Base-by-base conservation (phyloP, 2,329 filamentous ascomycete species). In the Trichoderma afroharzianum region DNA sequence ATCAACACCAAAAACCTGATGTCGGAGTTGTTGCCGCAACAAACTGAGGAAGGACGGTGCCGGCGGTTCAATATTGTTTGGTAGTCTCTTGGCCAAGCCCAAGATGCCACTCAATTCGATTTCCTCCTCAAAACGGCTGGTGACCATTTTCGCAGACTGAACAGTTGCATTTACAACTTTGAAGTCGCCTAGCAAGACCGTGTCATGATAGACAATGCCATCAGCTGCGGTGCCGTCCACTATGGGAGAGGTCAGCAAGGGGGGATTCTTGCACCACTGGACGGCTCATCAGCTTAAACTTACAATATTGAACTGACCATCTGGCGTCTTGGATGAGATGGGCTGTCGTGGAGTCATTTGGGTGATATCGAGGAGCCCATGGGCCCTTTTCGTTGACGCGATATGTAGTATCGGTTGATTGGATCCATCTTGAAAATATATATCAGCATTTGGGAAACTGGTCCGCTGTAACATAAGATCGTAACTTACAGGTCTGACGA, bases 401-500 rank as follows among this genome's bases (percentile, higher is more conserved):
- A 71, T 82, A 82, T 57, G 75, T 73, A 15, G 84, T 87, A 71
- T 87, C 83, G 3, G 85, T 82, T 2, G 85, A 86, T 77, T 87
- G 86, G 21, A 88, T 81, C 87, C 87, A 88, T n/a, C 86, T 88
- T 62, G 21, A 63, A 1, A 11, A 30, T 7, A 2, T 14, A 5
- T 18, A 58, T 74, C 30, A 76, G 74, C 14, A 28, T 33, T 11
- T 4, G 11, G 47, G 14, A 18, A 39, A 6, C 6, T 1, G 6
- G 2, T 3, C 15, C 11, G 39, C 14, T 4, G 8, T 18, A 28
- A 5, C 7, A 14, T 28, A 7, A 39, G 8, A 9, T 26, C 6
- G 3, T 11, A 61, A 89, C 91, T 87, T 87, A 96, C 91, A 87
- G 80, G 72, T 88, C 87, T 11, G 84, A 81, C 8, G 87, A 88